Evolutionary conservation across 2,329 filamentous ascomycete species (phyloP).

Genomic region (Colletotrichum liriopes): DNA sequence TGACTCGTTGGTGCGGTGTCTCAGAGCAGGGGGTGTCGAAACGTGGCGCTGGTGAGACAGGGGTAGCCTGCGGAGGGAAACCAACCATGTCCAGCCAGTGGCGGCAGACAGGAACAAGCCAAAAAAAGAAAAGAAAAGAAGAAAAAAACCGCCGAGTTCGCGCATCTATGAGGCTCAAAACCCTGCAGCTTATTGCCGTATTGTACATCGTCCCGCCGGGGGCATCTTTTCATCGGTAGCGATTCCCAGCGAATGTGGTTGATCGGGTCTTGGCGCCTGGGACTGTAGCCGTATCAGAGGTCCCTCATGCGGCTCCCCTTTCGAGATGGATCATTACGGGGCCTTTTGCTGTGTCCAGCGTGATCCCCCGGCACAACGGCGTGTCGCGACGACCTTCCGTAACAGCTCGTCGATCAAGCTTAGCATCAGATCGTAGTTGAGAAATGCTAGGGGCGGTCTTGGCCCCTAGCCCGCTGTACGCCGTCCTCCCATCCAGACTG

Average conservation of each 20-base stretch:
- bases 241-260: conserved; percentile 1
- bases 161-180: conserved; percentile 25
- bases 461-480: conserved; percentile 8
- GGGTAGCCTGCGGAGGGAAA: conserved; percentile 19
- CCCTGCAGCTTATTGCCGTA: conserved; percentile 21
- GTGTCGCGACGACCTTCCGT: conserved; percentile 37
- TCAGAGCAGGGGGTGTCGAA: conserved; percentile 40
- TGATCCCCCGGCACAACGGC: background rate
- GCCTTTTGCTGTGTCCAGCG: background rate
- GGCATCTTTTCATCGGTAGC: background rate
- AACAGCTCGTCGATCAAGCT: conserved; percentile 33
- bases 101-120: background rate
- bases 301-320: conserved; percentile 7
- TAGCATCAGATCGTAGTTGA: conserved; percentile 32
- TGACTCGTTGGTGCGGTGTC: conserved; percentile 42
- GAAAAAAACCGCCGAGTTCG: background rate
- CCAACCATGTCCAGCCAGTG: background rate
- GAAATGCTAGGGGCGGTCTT: background rate
- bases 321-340: conserved; percentile 7
- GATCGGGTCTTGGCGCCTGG: conserved; percentile 34
- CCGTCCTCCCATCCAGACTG: conserved; percentile 21
- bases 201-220: background rate
- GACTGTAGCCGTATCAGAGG: conserved; percentile 27
- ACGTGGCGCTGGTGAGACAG: conserved; percentile 20
- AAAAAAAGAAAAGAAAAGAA: too few species aligned